These are phyloP conservation scores for Barnettozyma botsteinii DNA, from an alignment of 805 yeast species.

Conservation along the genomic window DNA sequence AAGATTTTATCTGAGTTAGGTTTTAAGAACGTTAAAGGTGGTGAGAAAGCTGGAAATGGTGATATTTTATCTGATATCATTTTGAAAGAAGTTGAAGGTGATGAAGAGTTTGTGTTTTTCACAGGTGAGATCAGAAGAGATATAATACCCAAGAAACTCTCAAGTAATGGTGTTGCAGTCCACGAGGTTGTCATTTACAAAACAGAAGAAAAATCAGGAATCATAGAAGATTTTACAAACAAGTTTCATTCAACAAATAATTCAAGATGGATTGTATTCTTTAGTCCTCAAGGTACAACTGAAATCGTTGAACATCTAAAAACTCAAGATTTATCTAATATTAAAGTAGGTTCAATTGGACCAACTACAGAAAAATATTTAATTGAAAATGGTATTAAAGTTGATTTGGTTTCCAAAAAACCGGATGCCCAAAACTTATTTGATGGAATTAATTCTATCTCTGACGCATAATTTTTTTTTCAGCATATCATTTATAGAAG, in stretches of 20 bases:
- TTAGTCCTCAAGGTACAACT: slow-evolving; percentile 86
- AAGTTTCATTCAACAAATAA: slow-evolving; percentile 9
- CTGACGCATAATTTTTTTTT: neutral
- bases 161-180: slow-evolving; percentile 37
- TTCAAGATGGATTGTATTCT: slow-evolving; percentile 70
- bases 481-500: neutral
- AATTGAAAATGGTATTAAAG: slow-evolving; percentile 42
- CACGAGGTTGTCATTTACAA: slow-evolving; percentile 63
- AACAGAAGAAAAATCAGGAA: slow-evolving; percentile 49
- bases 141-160: slow-evolving; percentile 62
- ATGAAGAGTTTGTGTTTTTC: slow-evolving; percentile 51
- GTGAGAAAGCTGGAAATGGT: slow-evolving; percentile 78
- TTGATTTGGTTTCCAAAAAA: slow-evolving; percentile 58
- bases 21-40: slow-evolving; percentile 66
- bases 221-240: slow-evolving; percentile 33
- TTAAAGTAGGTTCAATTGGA: slow-evolving; percentile 75
- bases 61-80: slow-evolving; percentile 60
- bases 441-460: slow-evolving; percentile 24
- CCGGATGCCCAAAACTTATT: slow-evolving; percentile 66
- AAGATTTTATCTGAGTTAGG: slow-evolving; percentile 54
- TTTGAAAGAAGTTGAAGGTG: slow-evolving; percentile 22
- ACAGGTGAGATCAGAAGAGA: slow-evolving; percentile 86
- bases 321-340: slow-evolving; percentile 7
- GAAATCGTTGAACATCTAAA: slow-evolving; percentile 46
- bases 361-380: slow-evolving; percentile 81